Conservation (phyloP, 2,329 filamentous ascomycete genomes). For the Ophiostoma perfectum region DNA sequence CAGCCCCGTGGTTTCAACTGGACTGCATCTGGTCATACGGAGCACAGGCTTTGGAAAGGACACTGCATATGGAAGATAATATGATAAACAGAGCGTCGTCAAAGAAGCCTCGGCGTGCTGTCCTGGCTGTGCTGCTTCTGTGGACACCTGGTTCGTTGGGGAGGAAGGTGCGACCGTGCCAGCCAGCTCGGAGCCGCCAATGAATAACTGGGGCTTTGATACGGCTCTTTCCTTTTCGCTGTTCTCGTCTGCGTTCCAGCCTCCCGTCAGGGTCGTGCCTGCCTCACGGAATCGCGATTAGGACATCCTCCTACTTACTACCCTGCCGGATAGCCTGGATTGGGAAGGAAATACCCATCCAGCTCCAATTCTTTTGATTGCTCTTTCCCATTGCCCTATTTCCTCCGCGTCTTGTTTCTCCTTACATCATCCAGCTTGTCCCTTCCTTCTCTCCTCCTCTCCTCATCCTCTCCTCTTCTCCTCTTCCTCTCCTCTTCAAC, state of each 20-base stretch:
- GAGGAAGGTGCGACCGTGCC: conserved; percentile 1
- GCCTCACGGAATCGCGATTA: conserved; percentile 11
- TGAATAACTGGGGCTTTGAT: background rate
- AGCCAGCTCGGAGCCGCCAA: background rate
- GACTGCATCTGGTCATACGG: conserved; percentile 3
- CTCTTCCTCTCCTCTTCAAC: background rate
- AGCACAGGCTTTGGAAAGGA: background rate
- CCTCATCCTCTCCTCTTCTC: background rate
- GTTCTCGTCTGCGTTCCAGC: conserved; percentile 4
- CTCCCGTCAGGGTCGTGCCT: conserved; percentile 3
- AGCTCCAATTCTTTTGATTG: conserved; percentile 17
- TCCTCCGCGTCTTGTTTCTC: conserved; percentile 7
- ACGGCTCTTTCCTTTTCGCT: background rate
- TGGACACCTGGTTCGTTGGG: background rate
- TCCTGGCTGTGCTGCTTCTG: background rate
- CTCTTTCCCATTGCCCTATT: conserved; percentile 13
- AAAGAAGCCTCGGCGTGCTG: background rate
- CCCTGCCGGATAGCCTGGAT: conserved; percentile 13
- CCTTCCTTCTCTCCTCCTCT: background rate
- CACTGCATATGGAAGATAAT: background rate
- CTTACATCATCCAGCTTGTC: background rate
- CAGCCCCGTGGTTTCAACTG: conserved; percentile 1
- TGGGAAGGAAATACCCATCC: conserved; percentile 13
- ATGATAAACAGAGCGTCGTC: background rate
- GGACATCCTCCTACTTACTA: background rate